Evolutionary conservation across 2,329 filamentous ascomycete species (phyloP), one percentile per base, ranked within the genome.

Genomic region (Phaeosphaeria sp.): DNA sequence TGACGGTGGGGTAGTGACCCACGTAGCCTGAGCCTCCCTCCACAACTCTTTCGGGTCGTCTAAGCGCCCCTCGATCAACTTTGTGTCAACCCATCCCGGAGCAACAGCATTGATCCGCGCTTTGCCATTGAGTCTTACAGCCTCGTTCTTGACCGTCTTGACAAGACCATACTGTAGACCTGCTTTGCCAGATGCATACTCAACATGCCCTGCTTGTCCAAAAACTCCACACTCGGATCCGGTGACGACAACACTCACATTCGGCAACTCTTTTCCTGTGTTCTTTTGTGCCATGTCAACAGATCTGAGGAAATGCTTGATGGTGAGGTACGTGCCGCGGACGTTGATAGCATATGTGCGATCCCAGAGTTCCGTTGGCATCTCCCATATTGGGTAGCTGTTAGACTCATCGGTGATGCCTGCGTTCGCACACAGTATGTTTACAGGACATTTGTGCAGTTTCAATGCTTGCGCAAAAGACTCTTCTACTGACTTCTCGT

Each of bases 21-120:
- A 68, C 71, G 82, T 84, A 42, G 80, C 81, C 63, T 84, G 78
- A 6, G 78, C 79, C 69, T 84, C 83, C 21, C 77, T 69, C 76
- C 81, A 84, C 72, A 81, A 75, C 67, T 84, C 82, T 33, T 71
- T 75, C 13, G 79, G 77, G 71, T 84, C 81, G 66, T 84, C 82
- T 33, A 84, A 70, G 18, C 81, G 73, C 39, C 81, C 82, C 30
- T 80, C 80, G 54, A 83, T 83, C 48, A 83, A 62, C 41, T 78
- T 74, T 1, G 80, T 82, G 56, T 83, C 76, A 1, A 83, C 78
- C 78, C 80, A 82, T 3, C 80, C 81, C 2, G 80, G 80, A 6
- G 81, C 80, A 4, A 85, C 80, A 49, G 82, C 81, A 72, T 85
- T 85, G 57, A 85, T 83, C 18, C 83, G 74, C 10, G 80, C 84